A percentile compares a stretch with the other conserved stretches of the same genome.
These are phyloP conservation scores for Chlamydomonas incerta DNA, from an alignment of 139 green algal species.

Conservation along the genomic window DNA sequence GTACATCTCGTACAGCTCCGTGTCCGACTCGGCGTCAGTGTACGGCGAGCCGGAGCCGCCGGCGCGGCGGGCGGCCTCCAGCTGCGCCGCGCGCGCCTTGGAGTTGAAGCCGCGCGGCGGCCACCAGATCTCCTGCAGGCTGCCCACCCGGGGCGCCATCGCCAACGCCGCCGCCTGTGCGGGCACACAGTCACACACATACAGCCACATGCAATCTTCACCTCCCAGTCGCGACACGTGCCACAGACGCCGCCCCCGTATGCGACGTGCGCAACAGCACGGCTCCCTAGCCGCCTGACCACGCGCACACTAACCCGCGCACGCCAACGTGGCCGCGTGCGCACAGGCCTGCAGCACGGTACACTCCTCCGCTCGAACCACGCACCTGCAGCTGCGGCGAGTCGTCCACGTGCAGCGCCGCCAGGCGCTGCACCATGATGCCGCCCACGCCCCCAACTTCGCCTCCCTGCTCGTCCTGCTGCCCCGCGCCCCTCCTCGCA, in stretches of 20 bases:
- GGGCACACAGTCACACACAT: no score
- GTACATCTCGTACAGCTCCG: background rate
- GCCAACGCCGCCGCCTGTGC: constrained; percentile 25
- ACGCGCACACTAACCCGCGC: no score
- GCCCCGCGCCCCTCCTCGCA: background rate
- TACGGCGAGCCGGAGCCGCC: background rate
- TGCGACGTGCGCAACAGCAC: no score
- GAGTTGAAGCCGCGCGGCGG: background rate
- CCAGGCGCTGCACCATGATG: constrained; percentile 30
- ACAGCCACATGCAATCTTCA: background rate
- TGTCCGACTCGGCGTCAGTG: background rate
- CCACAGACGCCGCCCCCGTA: no score
- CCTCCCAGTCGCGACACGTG: no score
- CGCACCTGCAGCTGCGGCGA: constrained; percentile 10
- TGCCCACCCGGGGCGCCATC: constrained; percentile 5
- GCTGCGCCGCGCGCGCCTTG: background rate
- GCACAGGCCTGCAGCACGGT: no score
- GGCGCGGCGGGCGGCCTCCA: background rate
- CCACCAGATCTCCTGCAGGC: constrained; percentile 33
- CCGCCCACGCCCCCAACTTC: background rate
- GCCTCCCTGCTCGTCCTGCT: background rate
- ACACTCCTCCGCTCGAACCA: no score
- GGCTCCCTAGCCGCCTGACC: no score
- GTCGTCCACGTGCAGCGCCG: background rate
- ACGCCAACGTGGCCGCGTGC: no score